phyloP scores from a whole-genome alignment of 164 flowering plant species.

The Kingdonia uniflora region DNA sequence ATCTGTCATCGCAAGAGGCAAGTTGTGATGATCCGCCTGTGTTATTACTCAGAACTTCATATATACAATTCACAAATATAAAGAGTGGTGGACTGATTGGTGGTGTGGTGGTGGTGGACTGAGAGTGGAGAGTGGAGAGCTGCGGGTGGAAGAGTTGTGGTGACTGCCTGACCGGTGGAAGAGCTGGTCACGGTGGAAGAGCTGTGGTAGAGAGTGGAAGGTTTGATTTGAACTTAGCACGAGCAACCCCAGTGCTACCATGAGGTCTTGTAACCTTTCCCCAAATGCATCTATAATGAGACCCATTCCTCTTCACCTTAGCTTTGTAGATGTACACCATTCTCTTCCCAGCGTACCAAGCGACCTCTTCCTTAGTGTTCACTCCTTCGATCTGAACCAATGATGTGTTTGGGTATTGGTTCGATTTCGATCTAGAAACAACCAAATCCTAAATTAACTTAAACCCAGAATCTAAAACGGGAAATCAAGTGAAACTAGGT shows the following conservation, averaged over 20 bases:
- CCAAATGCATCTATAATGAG: slow-evolving; percentile 30
- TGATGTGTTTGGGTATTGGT: slow-evolving; percentile 36
- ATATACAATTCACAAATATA: no score
- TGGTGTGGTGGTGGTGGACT: no score
- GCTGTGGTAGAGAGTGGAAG: no score
- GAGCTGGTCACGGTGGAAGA: no score
- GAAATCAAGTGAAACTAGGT: no score
- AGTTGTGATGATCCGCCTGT: no score
- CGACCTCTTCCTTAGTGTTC: slow-evolving; percentile 35
- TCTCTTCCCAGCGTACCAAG: slow-evolving; percentile 30
- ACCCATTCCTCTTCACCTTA: slow-evolving; percentile 32
- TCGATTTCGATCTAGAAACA: slow-evolving; percentile 29
- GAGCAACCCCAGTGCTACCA: slow-evolving; percentile 32
- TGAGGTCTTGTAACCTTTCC: slow-evolving; percentile 35
- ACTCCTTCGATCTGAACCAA: slow-evolving; percentile 40
- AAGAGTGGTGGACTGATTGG: no score
- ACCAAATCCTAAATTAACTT: neutral
- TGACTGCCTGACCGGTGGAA: no score
- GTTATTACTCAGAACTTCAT: no score
- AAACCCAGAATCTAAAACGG: neutral
- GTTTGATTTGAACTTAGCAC: slow-evolving; percentile 33
- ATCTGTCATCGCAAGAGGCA: no score
- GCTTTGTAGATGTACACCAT: slow-evolving; percentile 41
- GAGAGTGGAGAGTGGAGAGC: no score
- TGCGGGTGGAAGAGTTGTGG: no score